Evolutionary conservation across 139 green algal species (phyloP).

Genomic region (Haematococcus lacustris): DNA sequence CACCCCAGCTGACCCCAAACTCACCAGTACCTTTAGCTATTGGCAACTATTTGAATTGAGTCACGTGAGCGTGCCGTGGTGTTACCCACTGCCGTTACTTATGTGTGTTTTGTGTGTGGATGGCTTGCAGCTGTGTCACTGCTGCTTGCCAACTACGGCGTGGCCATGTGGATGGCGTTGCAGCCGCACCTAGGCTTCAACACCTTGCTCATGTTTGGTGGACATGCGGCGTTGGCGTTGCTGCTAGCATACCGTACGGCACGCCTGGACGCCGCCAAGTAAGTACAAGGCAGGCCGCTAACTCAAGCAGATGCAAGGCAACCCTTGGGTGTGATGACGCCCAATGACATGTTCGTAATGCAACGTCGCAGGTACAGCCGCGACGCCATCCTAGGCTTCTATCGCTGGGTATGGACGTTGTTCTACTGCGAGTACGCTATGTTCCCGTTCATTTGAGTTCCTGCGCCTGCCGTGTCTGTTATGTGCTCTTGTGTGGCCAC

Average conservation of each 20-base stretch:
- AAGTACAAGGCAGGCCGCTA: not conserved
- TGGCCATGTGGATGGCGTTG: constrained; percentile 63
- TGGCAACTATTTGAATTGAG: not conserved
- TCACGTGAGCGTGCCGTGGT: too few species aligned
- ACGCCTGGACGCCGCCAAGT: constrained; percentile 39
- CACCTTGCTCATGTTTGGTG: constrained; percentile 71
- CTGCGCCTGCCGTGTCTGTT: too few species aligned
- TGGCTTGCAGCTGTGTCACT: constrained; percentile 53
- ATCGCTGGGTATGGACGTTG: constrained; percentile 90
- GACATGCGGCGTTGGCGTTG: constrained; percentile 57
- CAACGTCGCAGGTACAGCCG: constrained; percentile 59
- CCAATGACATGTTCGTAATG: too few species aligned
- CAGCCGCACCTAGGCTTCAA: constrained; percentile 60
- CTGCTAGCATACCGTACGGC: constrained; percentile 47
- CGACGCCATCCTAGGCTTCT: constrained; percentile 68
- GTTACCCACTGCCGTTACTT: not conserved
- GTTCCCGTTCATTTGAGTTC: constrained; percentile 70
- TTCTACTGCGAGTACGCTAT: constrained; percentile 95
- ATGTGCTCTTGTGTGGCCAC: too few species aligned
- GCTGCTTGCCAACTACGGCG: constrained; percentile 85
- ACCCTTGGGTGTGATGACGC: too few species aligned
- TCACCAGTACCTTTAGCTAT: not conserved
- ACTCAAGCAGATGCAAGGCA: too few species aligned
- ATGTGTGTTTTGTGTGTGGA: constrained; percentile 27
- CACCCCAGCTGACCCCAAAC: not conserved